phyloP scores from a whole-genome alignment of 2,329 filamentous ascomycete genomes.

The Penicillium sclerotigenum region DNA sequence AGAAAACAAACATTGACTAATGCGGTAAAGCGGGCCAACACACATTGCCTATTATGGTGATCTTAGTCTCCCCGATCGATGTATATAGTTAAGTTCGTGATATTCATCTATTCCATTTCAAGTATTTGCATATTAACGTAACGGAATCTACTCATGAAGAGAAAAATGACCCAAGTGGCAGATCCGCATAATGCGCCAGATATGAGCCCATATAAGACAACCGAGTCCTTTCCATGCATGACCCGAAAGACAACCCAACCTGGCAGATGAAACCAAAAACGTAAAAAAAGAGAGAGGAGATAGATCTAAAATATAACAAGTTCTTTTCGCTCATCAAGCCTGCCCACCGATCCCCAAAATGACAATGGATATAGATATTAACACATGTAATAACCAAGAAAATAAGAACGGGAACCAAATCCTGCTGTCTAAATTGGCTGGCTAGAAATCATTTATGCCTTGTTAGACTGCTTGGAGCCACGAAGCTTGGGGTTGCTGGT shows the following conservation, averaged over 20 bases:
- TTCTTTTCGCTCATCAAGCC: constrained; percentile 32
- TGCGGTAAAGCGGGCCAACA: constrained; percentile 18
- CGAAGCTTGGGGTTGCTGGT: constrained; percentile 45
- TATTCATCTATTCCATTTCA: neutral
- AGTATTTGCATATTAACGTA: neutral
- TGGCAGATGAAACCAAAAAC: constrained; percentile 20
- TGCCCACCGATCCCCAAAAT: constrained; percentile 22
- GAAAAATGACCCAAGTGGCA: constrained; percentile 17
- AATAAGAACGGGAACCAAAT: constrained; percentile 12
- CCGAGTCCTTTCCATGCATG: constrained; percentile 34
- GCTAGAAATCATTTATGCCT: constrained; percentile 25
- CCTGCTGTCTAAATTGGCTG: constrained; percentile 11
- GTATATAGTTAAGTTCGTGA: neutral
- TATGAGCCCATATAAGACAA: constrained; percentile 33
- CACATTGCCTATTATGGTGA: constrained; percentile 1
- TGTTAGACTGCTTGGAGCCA: constrained; percentile 41
- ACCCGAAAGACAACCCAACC: constrained; percentile 26
- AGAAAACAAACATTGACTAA: constrained; percentile 30
- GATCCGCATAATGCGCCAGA: constrained; percentile 27
- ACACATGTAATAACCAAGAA: constrained; percentile 28
- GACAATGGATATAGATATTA: constrained; percentile 26
- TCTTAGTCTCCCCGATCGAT: neutral
- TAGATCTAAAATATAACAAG: constrained; percentile 32
- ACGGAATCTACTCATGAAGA: constrained; percentile 6
- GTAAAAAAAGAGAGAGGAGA: constrained; percentile 35